Base-by-base conservation (phyloP, 371 early-diverging fungal genomes). In the Chytridiales sp. region DNA sequence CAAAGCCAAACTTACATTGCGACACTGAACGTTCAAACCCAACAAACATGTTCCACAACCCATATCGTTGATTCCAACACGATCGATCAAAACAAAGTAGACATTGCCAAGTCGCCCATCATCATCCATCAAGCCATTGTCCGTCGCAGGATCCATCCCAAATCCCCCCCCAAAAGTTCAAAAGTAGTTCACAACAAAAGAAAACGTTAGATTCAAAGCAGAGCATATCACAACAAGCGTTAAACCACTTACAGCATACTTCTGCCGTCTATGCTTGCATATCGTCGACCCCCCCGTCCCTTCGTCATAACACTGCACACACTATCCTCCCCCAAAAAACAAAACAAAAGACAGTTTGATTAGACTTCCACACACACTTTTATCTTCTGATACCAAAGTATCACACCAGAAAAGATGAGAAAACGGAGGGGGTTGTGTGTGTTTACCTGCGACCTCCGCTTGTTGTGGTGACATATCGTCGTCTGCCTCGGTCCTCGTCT, bases 241-340 rank as follows among this genome's bases (percentile, higher is more conserved):
- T 9, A 38, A 38, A 9, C 17, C 17, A 38, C 38, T 9, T 19
- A 51, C 52, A 3, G 54, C 54, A 54, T 54, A 54, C 27, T 42
- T 39, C 54, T 54, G 54, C 4, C 54, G 54, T 4, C 54, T 3
- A 24, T 54, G 54, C 29, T 54, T 54, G 42, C 54, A 54, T n/a
- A 54, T 54, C 34, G 54, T 54, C 19, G 54, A 54, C 9, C 54
- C 54, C 5, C 54, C 54, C 21, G 54, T 54, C 22, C 54, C 54
- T 21, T 54, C 54, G 54, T 54, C 54, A 29, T 54, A 54, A 42
- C 54, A 54, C 41, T 54, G 54, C 13, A 54, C 54, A 21, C 54
- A 54, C 54, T 54, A 36, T 26, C 6, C 19, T 19, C 27, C 32
- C 32, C 22, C 4, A 30, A 48, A 26, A 31, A 29, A 27, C 27